phyloP scores from a whole-genome alignment of 495 filamentous ascomycete species.

The Xylaria scruposa region DNA sequence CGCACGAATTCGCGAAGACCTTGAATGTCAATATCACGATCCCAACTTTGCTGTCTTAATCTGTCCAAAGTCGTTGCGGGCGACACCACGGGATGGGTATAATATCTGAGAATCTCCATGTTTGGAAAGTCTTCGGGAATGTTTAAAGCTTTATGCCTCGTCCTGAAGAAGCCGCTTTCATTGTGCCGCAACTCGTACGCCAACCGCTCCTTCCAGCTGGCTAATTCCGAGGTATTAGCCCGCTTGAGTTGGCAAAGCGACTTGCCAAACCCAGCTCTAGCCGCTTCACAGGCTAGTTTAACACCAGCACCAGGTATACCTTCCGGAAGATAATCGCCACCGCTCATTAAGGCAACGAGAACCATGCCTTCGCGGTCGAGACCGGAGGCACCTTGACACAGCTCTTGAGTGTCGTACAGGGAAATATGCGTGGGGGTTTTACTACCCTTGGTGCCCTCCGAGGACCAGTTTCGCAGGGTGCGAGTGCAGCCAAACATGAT shows the following conservation, averaged over 20 bases:
- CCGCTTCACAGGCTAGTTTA: conserved; percentile 87
- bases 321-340: conserved; percentile 91
- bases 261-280: conserved; percentile 83
- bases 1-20: conserved; percentile 74
- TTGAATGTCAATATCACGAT: conserved; percentile 67
- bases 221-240: conserved; percentile 59
- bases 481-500: conserved; percentile 92
- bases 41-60: conserved; percentile 66
- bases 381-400: conserved; percentile 59
- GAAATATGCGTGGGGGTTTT: conserved; percentile 86
- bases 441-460: conserved; percentile 66
- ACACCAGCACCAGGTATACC: conserved; percentile 88
- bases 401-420: conserved; percentile 66
- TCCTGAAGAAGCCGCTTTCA: conserved; percentile 79
- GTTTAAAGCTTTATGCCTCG: conserved; percentile 71
- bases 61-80: conserved; percentile 61
- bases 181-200: conserved; percentile 81
- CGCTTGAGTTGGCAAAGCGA: conserved; percentile 69
- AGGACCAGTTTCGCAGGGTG: conserved; percentile 83
- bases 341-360: conserved; percentile 91
- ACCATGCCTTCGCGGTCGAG: conserved; percentile 91
- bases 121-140: conserved; percentile 87
- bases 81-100: conserved; percentile 85
- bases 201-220: conserved; percentile 76
- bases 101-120: conserved; percentile 78